Evolutionary conservation across 2,329 filamentous ascomycete species (phyloP).

Genomic region (Ophiostoma angusticollis): DNA sequence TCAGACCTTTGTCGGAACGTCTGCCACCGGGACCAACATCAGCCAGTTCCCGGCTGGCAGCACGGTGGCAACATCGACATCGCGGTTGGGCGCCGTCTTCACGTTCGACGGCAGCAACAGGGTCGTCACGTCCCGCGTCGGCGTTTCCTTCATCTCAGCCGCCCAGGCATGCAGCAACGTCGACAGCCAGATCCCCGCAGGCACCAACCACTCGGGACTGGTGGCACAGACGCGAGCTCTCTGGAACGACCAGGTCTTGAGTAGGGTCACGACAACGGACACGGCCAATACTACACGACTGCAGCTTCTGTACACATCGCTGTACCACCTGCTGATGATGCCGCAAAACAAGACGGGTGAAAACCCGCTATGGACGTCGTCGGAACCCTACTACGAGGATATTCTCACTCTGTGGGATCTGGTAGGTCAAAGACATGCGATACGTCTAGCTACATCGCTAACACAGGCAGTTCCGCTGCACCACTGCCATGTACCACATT

Average conservation of each 20-base stretch:
- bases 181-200: conserved; percentile 39
- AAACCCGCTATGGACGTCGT: conserved; percentile 51
- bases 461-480: conserved; percentile 41
- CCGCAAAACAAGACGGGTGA: conserved; percentile 60
- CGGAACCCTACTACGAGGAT: conserved; percentile 59
- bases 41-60: conserved; percentile 21
- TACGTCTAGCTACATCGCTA: conserved; percentile 3
- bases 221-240: conserved; percentile 26
- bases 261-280: conserved; percentile 42
- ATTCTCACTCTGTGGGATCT: conserved; percentile 57
- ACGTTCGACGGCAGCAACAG: conserved; percentile 31
- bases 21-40: conserved; percentile 21
- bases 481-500: conserved; percentile 51
- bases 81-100: conserved; percentile 38
- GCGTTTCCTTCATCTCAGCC: conserved; percentile 54
- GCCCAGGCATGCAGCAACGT: conserved; percentile 38
- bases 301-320: conserved; percentile 49
- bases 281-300: conserved; percentile 38
- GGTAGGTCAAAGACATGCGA: too few species aligned
- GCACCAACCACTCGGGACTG: conserved; percentile 30
- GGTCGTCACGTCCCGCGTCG: conserved; percentile 44
- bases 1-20: conserved; percentile 24
- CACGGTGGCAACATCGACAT: conserved; percentile 13
- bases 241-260: conserved; percentile 51
- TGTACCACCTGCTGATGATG: conserved; percentile 58